phyloP scores from a whole-genome alignment of 352 stramenopile genomes.

The Thalassiosira sp. region DNA sequence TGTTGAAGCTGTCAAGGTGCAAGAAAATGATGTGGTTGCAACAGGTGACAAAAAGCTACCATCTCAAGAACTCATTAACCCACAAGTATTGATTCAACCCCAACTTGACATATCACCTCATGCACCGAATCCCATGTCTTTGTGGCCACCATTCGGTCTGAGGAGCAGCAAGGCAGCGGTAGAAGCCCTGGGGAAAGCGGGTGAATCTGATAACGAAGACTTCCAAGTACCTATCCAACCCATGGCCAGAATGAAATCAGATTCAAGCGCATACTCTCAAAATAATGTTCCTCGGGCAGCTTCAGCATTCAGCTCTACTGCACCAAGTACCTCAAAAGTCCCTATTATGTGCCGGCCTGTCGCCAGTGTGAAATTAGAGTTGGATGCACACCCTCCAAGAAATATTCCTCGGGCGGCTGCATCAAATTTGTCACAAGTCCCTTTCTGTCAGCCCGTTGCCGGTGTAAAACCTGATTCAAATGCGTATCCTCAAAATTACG shows the following conservation, averaged over 20 bases:
- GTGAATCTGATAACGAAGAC: slow-evolving; percentile 57
- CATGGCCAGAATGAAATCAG: slow-evolving; percentile 10
- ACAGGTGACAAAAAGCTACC: slow-evolving; percentile 12
- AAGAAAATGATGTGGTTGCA: slow-evolving; percentile 22
- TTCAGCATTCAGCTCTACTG: background rate
- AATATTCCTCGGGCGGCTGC: too few relatives aligned
- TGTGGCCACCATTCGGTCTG: slow-evolving; percentile 81
- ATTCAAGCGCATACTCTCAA: slow-evolving; percentile 6
- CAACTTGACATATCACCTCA: slow-evolving; percentile 55
- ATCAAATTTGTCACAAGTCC: slow-evolving; percentile 7
- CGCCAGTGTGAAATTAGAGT: too few relatives aligned
- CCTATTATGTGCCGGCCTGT: slow-evolving; percentile 12
- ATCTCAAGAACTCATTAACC: slow-evolving; percentile 21
- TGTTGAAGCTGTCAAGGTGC: slow-evolving; percentile 11
- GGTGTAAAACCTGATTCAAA: slow-evolving; percentile 3
- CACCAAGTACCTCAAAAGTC: slow-evolving; percentile 13
- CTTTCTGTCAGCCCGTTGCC: slow-evolving; percentile 20
- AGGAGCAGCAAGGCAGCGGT: slow-evolving; percentile 51
- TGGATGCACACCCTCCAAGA: too few relatives aligned
- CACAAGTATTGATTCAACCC: slow-evolving; percentile 8
- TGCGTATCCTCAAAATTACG: slow-evolving; percentile 1
- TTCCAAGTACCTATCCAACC: slow-evolving; percentile 29
- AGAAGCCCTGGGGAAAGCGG: slow-evolving; percentile 51
- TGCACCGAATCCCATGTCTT: slow-evolving; percentile 52
- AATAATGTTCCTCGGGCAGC: background rate